Evolutionary conservation across 768 basidiomycete species (phyloP), one percentile per base, ranked within the genome.

Genomic region (Suillus occidentalis): DNA sequence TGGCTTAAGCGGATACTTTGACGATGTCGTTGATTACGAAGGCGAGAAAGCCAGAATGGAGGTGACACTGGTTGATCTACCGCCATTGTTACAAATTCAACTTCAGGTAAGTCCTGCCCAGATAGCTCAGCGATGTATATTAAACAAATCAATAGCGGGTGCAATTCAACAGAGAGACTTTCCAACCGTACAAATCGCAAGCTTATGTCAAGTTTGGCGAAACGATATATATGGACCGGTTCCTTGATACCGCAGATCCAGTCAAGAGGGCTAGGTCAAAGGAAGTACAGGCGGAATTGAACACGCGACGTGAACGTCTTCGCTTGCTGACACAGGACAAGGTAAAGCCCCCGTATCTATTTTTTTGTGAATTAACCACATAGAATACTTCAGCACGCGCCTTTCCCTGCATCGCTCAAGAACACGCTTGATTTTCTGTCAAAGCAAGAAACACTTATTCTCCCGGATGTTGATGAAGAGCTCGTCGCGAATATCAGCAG

Each of bases 131-230:
- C 22, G 34, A 56, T 56, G 57, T n/a, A 20, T 64, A 60, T 66
- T 61, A 49, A 69, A 66, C 60, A 67, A 25, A 56, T 57, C 60
- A 28, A 22, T 69, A 96, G 94, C 82, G 95, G 64, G 95, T 95
- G 5, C 95, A 97, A 83, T 99, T 95, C 80, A 94, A 99, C 73
- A 87, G 94, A 10, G 90, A 94, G 69, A 94, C 91, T 1, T 83
- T 94, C 63, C 92, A 95, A 68, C 89, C 95, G 18, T 95, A 92
- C 82, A 99, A 99, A 76, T 95, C 93, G 6, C 97, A 99, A 72
- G 95, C 94, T 4, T 97, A 95, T 75, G 90, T 99, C 68, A 91
- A 89, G 71, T 97, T 97, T 72, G 88, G 84, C 20, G 92, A 95
- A 76, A 91, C 87, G 12, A 82, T 99, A 16, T 89, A 86, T 72